Base-by-base conservation (phyloP, 345 rosid species). In the Aethionema arabicum region DNA sequence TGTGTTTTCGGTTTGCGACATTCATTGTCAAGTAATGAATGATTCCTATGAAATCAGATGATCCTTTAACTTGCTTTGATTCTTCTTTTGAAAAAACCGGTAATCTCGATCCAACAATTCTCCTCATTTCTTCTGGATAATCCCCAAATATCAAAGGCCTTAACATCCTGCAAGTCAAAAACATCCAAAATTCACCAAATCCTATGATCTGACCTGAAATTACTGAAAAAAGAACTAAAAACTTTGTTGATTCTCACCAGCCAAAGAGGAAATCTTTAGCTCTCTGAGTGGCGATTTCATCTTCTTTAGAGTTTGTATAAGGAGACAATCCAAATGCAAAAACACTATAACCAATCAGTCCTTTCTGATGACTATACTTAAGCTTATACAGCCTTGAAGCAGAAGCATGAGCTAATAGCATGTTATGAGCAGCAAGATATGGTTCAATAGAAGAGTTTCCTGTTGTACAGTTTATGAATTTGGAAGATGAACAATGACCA, bases 401-500 rank as follows among this genome's bases (percentile, higher is more conserved):
- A 5, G 89, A 81, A 31, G 86, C 91, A 69, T 91, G 98, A 4
- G 96, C 83, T 59, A 91, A 38, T 59, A 91, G 57, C 7, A 85
- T 68, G 63, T 91, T 69, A 69, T 88, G 95, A 53, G 59, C 80
- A 31, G 72, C 95, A 33, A 82, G 0, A 70, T 83, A 88, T 47
- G 96, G 85, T 76, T 91, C 95, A n/a, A 74, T 70, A 8, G 85
- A 63, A 27, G 96, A 86, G 66, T 86, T 80, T 55, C 91, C 91
- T 27, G 21, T 53, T 8, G 75, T n/a, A 45, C 70, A 70, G 8
- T 74, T 67, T 32, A 49, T 8, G 53, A 65, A 75, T 32, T 45
- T 55, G 43, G 68, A 62, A 40, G 52, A n/a, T 55, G 87, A 70
- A 47, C 87, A 85, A 48, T 65, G 79, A 46, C 56, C 67, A 11